Evolutionary conservation across 148 eudicot species (phyloP), one percentile per base, ranked within the genome.

Genomic region (Silene latifolia): DNA sequence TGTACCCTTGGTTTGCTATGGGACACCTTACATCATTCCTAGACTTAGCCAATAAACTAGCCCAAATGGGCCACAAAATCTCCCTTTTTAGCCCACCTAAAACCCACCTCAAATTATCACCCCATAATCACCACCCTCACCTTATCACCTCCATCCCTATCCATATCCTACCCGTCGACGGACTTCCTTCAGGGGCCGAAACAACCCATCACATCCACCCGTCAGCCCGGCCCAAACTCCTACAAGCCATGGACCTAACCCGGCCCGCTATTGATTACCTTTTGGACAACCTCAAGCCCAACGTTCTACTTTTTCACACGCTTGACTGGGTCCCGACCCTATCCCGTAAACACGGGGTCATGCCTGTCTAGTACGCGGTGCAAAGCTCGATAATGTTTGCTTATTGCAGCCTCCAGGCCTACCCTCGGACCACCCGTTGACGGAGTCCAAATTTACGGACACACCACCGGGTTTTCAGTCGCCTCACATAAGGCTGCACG

Each of bases 191-290:
- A 1, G 59, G 60, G 4, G n/a, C 75, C 68, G 74, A 42, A 13
- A 67, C 71, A 7, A 67, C 71, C 44, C 19, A 67, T 8, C 54
- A 67, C 51, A 67, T 66, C 42, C 51, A 46, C 4, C 3, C 23
- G 7, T 7, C 23, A 2, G 48, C 70, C 51, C n/a, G 69, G 6
- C 61, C 76, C 18, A 72, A 56, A 4, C 58, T 86, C 60, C 54
- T 77, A 65, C 63, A 44, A n/a, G 87, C 87, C 21, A 80, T 87
- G 81, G 84, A 80, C 62, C 64, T 80, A 29, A 83, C 86, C 3
- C 73, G 46, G 7, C 82, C 77, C 60, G 24, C 13, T 0, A 39
- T 87, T 1, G 81, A 83, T 19, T 20, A 81, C 18, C 66, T 64
- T 24, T 65, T 82, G 10, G 12, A 19, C 27, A 27, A 51, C 1